A percentile compares a stretch with the other conserved stretches of the same genome.
Evolutionary conservation across 768 basidiomycete genomes (phyloP).

Genomic region (Amanita rubescens): DNA sequence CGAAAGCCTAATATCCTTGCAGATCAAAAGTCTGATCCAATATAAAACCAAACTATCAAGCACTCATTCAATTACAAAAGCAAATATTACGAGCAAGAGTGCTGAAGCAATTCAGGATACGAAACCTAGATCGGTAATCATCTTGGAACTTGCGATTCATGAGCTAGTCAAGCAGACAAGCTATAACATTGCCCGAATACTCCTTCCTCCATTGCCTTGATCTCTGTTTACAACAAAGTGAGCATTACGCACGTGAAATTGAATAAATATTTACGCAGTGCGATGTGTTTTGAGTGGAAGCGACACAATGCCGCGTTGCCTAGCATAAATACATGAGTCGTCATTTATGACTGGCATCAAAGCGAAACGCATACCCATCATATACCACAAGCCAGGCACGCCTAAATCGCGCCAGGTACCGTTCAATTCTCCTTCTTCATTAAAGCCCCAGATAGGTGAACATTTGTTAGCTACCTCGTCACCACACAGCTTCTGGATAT

Average conservation of each 20-base stretch:
- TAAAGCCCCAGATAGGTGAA: slow-evolving; percentile 52
- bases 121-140: no score
- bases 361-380: slow-evolving; percentile 36
- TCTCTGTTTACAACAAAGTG: neutral
- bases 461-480: slow-evolving; percentile 37
- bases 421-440: slow-evolving; percentile 56
- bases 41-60: no score
- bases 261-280: slow-evolving; percentile 48
- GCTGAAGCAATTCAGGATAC: no score
- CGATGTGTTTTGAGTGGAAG: slow-evolving; percentile 62
- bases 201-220: slow-evolving; percentile 4
- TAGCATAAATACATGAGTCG: slow-evolving; percentile 10
- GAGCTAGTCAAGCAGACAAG: neutral
- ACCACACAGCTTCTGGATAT: slow-evolving; percentile 39
- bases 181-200: neutral
- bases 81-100: no score
- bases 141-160: neutral
- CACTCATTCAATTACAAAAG: no score
- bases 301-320: slow-evolving; percentile 55
- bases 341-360: neutral
- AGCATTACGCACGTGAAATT: neutral
- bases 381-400: slow-evolving; percentile 47
- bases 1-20: no score
- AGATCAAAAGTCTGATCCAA: no score
- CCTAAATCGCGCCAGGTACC: slow-evolving; percentile 45